Percentiles rank a stretch among this genome's conserved stretches.
These are phyloP conservation scores for Sarocladium oryzae DNA, from an alignment of 2,329 filamentous ascomycete species.

Conservation along the genomic window DNA sequence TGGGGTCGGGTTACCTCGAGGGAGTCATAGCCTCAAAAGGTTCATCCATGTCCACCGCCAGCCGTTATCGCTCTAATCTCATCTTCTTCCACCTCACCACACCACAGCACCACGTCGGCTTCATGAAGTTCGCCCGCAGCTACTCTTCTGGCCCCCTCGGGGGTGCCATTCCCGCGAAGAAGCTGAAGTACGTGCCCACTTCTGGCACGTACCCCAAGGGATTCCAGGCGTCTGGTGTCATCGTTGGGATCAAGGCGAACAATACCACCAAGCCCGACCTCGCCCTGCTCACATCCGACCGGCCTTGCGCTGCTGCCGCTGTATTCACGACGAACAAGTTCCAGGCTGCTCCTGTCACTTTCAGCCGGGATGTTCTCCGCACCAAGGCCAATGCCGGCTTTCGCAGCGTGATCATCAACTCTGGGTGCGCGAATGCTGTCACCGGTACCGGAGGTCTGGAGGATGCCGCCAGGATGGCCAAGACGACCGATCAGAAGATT, in stretches of 20 bases:
- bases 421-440: conserved; percentile 94
- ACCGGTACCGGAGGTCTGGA: conserved; percentile 85
- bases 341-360: conserved; percentile 89
- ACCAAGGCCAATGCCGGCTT: conserved; percentile 62
- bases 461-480: conserved; percentile 80
- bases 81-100: conserved; percentile 10
- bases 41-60: not conserved
- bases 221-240: conserved; percentile 78
- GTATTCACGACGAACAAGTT: conserved; percentile 99
- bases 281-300: conserved; percentile 79
- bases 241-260: conserved; percentile 88
- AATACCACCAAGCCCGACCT: conserved; percentile 91
- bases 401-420: conserved; percentile 83
- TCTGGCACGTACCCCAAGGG: conserved; percentile 84
- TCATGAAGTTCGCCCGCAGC: conserved; percentile 28
- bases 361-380: conserved; percentile 67
- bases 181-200: conserved; percentile 84
- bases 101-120: conserved; percentile 12
- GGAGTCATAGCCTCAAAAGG: not conserved
- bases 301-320: conserved; percentile 77
- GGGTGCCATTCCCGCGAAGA: conserved; percentile 61
- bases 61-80: conserved; percentile 4
- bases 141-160: conserved; percentile 25
- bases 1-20: not conserved
- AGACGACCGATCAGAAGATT: conserved; percentile 61